phyloP scores from a whole-genome alignment of 2,329 filamentous ascomycete species.

The Nothophoma quercina region DNA sequence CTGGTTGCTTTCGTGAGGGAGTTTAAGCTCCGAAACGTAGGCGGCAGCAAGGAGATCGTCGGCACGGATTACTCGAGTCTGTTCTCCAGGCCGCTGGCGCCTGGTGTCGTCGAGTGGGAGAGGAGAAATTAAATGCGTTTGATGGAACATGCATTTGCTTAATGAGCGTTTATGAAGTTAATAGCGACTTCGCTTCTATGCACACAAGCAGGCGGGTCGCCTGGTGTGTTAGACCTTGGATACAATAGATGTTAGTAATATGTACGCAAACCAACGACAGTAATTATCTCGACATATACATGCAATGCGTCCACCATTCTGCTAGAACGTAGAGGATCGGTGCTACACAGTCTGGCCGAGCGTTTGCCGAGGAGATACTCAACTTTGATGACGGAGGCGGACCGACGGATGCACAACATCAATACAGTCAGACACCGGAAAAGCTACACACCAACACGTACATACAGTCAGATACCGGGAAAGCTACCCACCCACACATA shows the following conservation, averaged over 20 bases:
- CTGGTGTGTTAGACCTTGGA: constrained; percentile 19
- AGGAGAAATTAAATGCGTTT: constrained; percentile 55
- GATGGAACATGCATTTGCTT: constrained; percentile 1
- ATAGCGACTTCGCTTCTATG: constrained; percentile 18
- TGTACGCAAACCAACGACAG: constrained; percentile 2
- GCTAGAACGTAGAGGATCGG: too few species aligned
- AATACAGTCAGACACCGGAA: background rate
- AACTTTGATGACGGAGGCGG: constrained; percentile 11
- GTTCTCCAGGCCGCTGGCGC: constrained; percentile 55
- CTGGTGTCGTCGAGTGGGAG: constrained; percentile 75
- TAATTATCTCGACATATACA: background rate
- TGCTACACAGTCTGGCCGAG: background rate
- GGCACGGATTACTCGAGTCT: constrained; percentile 70
- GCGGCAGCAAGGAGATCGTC: constrained; percentile 73
- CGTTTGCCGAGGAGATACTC: constrained; percentile 19
- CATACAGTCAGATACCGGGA: background rate
- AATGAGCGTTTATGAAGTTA: constrained; percentile 31
- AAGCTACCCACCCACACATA: background rate
- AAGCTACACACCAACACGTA: background rate
- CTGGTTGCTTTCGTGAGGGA: constrained; percentile 76
- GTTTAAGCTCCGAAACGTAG: constrained; percentile 80
- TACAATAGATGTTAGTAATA: constrained; percentile 15
- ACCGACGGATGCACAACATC: constrained; percentile 8
- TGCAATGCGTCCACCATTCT: too few species aligned
- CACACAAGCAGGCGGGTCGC: constrained; percentile 11